Evolutionary conservation across 106 monocot species (phyloP).

Genomic region (Xerophyta viscosa): DNA sequence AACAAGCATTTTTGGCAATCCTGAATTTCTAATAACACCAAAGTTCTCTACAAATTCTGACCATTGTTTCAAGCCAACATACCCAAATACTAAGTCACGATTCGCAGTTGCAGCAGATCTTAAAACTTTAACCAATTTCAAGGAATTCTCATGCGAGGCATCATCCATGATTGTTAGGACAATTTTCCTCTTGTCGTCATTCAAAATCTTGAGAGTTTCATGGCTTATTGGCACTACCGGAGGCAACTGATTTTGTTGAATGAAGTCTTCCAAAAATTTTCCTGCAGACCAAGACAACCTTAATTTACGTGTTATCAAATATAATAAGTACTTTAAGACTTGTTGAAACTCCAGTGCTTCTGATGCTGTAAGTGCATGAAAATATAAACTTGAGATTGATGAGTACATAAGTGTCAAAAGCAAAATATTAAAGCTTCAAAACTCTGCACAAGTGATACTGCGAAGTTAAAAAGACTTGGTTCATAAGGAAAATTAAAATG

Average conservation of each 20-base stretch:
- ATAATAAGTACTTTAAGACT: too few species aligned
- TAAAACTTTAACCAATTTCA: constrained; percentile 56
- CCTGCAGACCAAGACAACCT: too few species aligned
- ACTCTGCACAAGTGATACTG: too few species aligned
- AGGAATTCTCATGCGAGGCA: constrained; percentile 44
- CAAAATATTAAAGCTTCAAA: too few species aligned
- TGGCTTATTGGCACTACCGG: constrained; percentile 65
- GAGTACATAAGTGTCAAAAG: too few species aligned
- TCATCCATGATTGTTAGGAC: constrained; percentile 71
- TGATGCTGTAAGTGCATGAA: too few species aligned
- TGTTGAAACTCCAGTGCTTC: too few species aligned
- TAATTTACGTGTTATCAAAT: too few species aligned
- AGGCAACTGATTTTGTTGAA: constrained; percentile 73
- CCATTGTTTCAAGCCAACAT: constrained; percentile 90
- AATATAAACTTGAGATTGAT: too few species aligned
- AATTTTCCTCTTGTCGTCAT: constrained; percentile 71
- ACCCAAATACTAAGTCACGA: constrained; percentile 82
- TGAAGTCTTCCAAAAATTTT: constrained; percentile 80
- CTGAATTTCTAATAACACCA: constrained; percentile 43
- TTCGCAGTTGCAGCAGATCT: constrained; percentile 90
- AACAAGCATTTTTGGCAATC: constrained; percentile 71
- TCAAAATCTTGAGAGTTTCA: constrained; percentile 82
- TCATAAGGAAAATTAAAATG: too few species aligned
- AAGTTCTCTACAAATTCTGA: constrained; percentile 84
- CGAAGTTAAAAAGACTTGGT: too few species aligned